Evolutionary conservation across 1,284 basidiomycete genomes (phyloP).

Genomic region (Fomitopsis schrenkii): DNA sequence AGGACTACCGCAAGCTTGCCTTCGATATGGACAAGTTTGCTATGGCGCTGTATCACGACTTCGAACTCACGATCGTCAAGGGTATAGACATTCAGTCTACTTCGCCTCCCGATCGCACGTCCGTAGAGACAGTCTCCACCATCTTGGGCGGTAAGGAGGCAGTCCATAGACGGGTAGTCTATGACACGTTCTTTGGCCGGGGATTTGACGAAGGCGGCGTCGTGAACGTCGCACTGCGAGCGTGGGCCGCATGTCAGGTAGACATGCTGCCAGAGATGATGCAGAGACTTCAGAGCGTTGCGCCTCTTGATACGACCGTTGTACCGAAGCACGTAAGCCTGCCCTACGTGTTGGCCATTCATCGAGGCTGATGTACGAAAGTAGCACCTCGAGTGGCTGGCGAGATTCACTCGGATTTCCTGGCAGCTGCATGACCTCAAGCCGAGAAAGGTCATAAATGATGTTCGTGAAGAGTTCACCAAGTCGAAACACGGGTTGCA

Average conservation of each 20-base stretch:
- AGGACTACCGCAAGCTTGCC: conserved; percentile 22
- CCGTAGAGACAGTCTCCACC: neutral
- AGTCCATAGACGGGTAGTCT: conserved; percentile 2
- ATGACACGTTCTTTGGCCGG: conserved; percentile 6
- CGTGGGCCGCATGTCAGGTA: conserved; percentile 9
- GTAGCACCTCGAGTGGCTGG: conserved; percentile 13
- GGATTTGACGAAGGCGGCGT: neutral
- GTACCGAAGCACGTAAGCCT: conserved; percentile 2
- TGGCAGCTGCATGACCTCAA: conserved; percentile 19
- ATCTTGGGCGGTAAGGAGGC: conserved; percentile 8
- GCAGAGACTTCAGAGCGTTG: neutral
- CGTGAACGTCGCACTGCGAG: conserved; percentile 7
- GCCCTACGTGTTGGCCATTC: neutral
- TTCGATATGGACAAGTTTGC: conserved; percentile 42
- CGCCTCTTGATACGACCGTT: conserved; percentile 3
- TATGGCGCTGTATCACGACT: conserved; percentile 33
- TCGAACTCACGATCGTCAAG: conserved; percentile 30
- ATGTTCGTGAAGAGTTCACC: conserved; percentile 12
- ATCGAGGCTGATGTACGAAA: neutral
- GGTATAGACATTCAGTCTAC: conserved; percentile 42
- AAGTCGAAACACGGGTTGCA: conserved; percentile 9
- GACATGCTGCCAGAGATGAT: neutral
- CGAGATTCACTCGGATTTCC: conserved; percentile 16
- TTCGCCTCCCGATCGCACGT: neutral
- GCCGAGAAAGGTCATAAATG: conserved; percentile 22